Evolutionary conservation across 257 asterid genomes (phyloP), one percentile per base, ranked within the genome.

Genomic region (Perilla frutescens): DNA sequence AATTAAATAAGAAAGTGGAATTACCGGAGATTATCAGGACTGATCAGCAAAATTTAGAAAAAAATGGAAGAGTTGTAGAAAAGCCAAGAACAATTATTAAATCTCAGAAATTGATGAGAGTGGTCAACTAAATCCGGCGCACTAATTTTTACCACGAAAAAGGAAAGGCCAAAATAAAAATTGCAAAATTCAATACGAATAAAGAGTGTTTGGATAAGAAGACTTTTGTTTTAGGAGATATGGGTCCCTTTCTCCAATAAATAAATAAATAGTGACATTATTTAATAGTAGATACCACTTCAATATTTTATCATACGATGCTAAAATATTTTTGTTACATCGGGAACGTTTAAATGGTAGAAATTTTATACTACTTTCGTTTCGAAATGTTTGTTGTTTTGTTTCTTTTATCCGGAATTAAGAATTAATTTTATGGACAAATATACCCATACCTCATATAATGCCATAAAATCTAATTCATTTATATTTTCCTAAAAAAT

Each of bases 91-190:
- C 49, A 75, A 70, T 78, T 54, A 75, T 79, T 7, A 43, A 40
- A 72, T 57, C 56, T 14, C 50, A 34, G 72, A 79, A 72, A 1
- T 79, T 72, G 73, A 72, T 62, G 70, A 68, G 20, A 58, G 37
- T 69, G 79, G 87, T 83, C 84, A 83, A 77, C 73, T 55, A 65
- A 73, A 79, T 70, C 53, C 40, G 54, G 77, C 82, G 79, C 69
- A 54, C 61, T 57, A 8, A 57, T 50, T 39, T 49, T 4, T 8
- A 44, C 44, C 63, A 57, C 62, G n/a, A 26, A 62, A 68, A 29
- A 32, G 14, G 50, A 44, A 66, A 45, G 20, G 36, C 36, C 29
- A 48, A 47, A 45, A n/a, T 37, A 11, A 11, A 34, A 56, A 6
- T 13, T 47, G 11, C 7, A n/a, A 71, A 51, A 20, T 64, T 13